Evolutionary conservation across 306 rosid genomes (phyloP), one percentile per base, ranked within the genome.

Genomic region (Cyclanthera cordifolia): DNA sequence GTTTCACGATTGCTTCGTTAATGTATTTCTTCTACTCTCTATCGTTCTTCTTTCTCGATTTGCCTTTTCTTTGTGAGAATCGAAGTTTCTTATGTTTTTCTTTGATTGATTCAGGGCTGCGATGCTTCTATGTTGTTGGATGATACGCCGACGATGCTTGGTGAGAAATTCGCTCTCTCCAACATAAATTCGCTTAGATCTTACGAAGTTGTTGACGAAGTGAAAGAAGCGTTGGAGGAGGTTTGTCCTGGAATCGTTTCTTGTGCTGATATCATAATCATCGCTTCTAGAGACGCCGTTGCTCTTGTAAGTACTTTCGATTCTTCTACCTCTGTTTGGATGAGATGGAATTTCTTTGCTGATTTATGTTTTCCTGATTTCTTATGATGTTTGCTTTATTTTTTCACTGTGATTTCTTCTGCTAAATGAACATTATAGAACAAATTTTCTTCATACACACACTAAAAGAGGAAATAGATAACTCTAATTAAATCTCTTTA

Each of bases 271-370:
- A 82, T 89, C 77, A 67, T 89, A 46, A 93, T 93, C 72, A 84
- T 93, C 85, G 96, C 96, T 0, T 46, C 96, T 0, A 82, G 96
- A 83, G 98, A 93, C 72, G 98, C 94, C 17, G 95, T 92, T 11
- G 82, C 82, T 19, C 79, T 91, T 91, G 87, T 85, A 72, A 43
- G 46, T 19, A 2, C 3, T 70, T 37, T 13, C 59, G 14, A 34
- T 30, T 61, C 20, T 61, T 39, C 49, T 61, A 20, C 1, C 68
- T 61, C 68, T 19, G 68, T 61, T 61, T 61, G 28, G 28, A 19
- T 19, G n/a, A 8, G 15, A 20, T 0, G 28, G 37, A 61, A 58
- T 58, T 58, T 32, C 23, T 7, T 58, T n/a, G n/a, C 8, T 14
- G 14, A n/a, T 7, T 16, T 58, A 30, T 15, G 15, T 58, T 58